Evolutionary conservation across 2,329 filamentous ascomycete species (phyloP), one percentile per base, ranked within the genome.

Genomic region (Sclerotinia sclerotiorum): DNA sequence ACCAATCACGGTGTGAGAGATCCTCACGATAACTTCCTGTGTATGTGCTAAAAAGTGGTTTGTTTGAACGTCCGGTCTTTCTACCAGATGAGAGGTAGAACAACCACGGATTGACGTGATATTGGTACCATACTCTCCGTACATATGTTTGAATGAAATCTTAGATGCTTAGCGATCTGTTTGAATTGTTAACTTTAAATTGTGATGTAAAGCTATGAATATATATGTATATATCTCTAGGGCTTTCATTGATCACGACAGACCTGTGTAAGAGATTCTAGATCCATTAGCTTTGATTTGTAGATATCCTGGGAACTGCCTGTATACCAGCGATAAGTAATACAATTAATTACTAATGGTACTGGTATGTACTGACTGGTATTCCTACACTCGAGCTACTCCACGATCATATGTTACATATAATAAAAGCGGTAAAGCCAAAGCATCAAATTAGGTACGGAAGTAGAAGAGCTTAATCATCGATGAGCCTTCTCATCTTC

Each of bases 1-100:
- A 60, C 64, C 52, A 66, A 66, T 66, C 52, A 60, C 19, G 54
- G 39, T 21, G 39, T 48, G 24, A 13, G 11, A 57, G 27, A 56
- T 57, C 35, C 39, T 48, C 51, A 27, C 51, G 21, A 65, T 15
- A 57, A 57, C 24, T 44, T 49, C 10, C 42, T 58, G 5, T 29
- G 29, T 56, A 19, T 62, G 29, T 58, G 15, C 55, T 44, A 17
- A 44, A 42, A 56, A 65, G 19, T 27, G 29, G 21, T 39, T 27
- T 66, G n/a, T 66, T 32, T 54, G 24, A 27, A n/a, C 44, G 32
- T 44, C n/a, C 29, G 19, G 44, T 65, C 39, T 42, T 46, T 65
- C 21, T 56, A 6, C 61, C 19, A 49, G 35, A 7, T 52, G 24
- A 29, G 24, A 29, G 49, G 46, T 42, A 42, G 10, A 6, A 42